A percentile compares a stretch with the other conserved stretches of the same genome.
phyloP scores from a whole-genome alignment of 768 basidiomycete species.

The Lactarius hengduanensis region DNA sequence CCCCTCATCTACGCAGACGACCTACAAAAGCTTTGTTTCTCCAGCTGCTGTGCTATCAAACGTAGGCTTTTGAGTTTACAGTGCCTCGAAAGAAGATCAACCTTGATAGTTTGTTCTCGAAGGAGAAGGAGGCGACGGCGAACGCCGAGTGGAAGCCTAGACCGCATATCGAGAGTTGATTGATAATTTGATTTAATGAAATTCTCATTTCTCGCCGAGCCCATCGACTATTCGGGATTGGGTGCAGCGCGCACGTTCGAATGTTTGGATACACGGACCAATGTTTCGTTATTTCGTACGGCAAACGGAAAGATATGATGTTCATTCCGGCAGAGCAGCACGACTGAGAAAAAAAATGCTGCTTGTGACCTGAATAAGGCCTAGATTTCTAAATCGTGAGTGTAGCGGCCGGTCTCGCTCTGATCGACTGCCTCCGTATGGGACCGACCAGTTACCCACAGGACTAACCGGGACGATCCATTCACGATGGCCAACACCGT shows the following conservation, averaged over 20 bases:
- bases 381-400: not conserved
- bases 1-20: not conserved
- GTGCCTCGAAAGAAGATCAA: not conserved
- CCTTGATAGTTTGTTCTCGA: not conserved
- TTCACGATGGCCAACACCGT: not conserved
- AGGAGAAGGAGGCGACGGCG: not conserved
- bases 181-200: not conserved
- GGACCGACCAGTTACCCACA: conserved; percentile 9
- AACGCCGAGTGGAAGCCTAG: not conserved
- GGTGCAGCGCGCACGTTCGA: not conserved
- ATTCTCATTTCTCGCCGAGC: not conserved
- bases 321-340: not conserved
- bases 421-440: conserved; percentile 10
- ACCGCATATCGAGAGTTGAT: not conserved
- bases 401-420: not conserved
- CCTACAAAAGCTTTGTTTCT: not conserved
- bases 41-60: not conserved
- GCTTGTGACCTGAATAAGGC: conserved; percentile 1
- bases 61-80: not conserved
- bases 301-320: conserved; percentile 8
- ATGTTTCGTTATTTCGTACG: not conserved
- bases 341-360: conserved; percentile 8
- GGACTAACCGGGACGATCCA: not conserved
- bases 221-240: not conserved
- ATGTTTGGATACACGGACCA: not conserved